Base-by-base conservation (phyloP, 2,329 filamentous ascomycete genomes). In the Neofusicoccum sp. region DNA sequence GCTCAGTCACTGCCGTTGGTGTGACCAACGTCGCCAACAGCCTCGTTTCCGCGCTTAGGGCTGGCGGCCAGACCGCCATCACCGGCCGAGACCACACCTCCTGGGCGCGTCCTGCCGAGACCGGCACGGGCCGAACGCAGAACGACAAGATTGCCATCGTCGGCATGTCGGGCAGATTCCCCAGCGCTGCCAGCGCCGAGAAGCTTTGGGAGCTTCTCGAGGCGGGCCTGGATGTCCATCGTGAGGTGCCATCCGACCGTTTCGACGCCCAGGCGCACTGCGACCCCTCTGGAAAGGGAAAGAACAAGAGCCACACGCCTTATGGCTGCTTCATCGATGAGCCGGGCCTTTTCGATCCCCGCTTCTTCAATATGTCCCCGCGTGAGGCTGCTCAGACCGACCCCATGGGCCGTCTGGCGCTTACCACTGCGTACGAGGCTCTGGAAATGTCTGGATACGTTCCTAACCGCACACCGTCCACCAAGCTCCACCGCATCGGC, bases 361-460 rank as follows among this genome's bases (percentile, higher is more conserved):
- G 88, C 1, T 93, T 94, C 78, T 94, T 94, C 84, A 92, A 92
- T 76, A 93, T 94, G 88, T 93, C 90, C 39, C 90, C 90, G 5
- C 86, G 89, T 68, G 90, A 94, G 76, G 91, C 91, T 33, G 85
- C 87, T 58, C 89, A 93, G 72, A 92, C 89, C 1, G 91, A 94
- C 73, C 91, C 91, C 0, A 92, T 92, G 84, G 90, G 92, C 73
- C 85, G 91, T 69, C 82, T 93, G 67, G 89, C 89, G 3, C 78
- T 95, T 28, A 85, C 88, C 7, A 92, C 90, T 2, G 90, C 90
- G 0, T 94, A 92, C 69, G 91, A 94, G 71, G 91, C 91, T 0
- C 81, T 95, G 52, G 91, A 95, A 74, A 91, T 91, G 86, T 88
- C 88, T 36, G 91, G 91, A 1, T 90, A 91, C 70, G 87, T 92